phyloP scores from a whole-genome alignment of 2,329 filamentous ascomycete species.

The Clonostachys solani region DNA sequence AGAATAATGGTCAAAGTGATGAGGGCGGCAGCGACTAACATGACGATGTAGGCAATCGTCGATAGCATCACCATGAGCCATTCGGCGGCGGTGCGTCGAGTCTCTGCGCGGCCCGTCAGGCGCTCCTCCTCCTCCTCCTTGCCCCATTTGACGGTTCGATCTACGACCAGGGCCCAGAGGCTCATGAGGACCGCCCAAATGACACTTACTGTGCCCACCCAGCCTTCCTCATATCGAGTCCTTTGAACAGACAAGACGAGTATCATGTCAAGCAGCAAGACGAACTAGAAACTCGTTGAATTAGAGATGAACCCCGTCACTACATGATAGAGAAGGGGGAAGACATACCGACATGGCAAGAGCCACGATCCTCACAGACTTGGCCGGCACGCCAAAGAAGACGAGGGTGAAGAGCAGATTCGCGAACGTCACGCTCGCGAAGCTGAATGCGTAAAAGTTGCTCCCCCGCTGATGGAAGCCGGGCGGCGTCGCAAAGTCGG shows the following conservation, averaged over 20 bases:
- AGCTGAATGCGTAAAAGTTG: constrained; percentile 88
- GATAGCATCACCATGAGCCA: constrained; percentile 79
- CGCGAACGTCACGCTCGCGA: constrained; percentile 71
- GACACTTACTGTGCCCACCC: constrained; percentile 84
- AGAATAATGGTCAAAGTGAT: constrained; percentile 78
- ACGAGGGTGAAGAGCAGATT: constrained; percentile 74
- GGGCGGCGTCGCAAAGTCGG: constrained; percentile 85
- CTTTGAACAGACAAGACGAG: constrained; percentile 72
- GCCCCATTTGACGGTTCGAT: constrained; percentile 83
- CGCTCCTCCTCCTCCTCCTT: constrained; percentile 91
- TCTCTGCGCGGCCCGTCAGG: constrained; percentile 84
- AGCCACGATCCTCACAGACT: constrained; percentile 70
- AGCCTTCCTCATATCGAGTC: constrained; percentile 79
- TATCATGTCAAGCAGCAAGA: constrained; percentile 61
- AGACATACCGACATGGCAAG: constrained; percentile 52
- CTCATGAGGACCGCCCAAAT: constrained; percentile 77
- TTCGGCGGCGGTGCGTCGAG: constrained; percentile 73
- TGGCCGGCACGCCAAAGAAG: constrained; percentile 85
- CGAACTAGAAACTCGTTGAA: constrained; percentile 11
- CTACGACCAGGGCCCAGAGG: constrained; percentile 73
- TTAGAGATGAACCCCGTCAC: not conserved
- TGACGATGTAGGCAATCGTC: constrained; percentile 65
- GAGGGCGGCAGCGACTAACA: constrained; percentile 66
- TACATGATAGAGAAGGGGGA: not conserved
- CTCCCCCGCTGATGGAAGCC: constrained; percentile 82